Evolutionary conservation across 2,329 filamentous ascomycete genomes (phyloP).

Genomic region (Monilinia fructigena): DNA sequence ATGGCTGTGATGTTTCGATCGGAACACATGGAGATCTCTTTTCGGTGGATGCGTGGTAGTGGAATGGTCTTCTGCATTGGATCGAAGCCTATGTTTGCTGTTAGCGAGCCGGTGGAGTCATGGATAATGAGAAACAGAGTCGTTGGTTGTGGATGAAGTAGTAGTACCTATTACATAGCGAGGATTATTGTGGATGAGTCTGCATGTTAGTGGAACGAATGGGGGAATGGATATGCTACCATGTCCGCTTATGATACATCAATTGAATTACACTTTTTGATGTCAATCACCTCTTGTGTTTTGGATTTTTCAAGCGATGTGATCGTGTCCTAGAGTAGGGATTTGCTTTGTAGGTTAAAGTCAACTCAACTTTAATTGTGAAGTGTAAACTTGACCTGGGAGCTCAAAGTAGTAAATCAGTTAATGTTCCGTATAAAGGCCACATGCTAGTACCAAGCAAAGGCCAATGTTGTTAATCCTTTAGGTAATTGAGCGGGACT

Average conservation of each 20-base stretch:
- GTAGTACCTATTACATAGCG: slow-evolving; percentile 11
- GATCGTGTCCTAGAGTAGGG: background rate
- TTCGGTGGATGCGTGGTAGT: slow-evolving; percentile 3
- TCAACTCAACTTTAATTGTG: too few species aligned
- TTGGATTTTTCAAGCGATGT: background rate
- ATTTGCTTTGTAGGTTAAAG: too few species aligned
- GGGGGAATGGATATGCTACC: background rate
- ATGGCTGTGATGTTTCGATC: slow-evolving; percentile 14
- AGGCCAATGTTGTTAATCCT: background rate
- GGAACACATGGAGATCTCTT: slow-evolving; percentile 17
- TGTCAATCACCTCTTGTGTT: background rate
- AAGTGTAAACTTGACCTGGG: too few species aligned
- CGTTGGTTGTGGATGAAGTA: background rate
- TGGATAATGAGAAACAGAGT: background rate
- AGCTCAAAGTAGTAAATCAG: too few species aligned
- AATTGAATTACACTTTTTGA: slow-evolving; percentile 14
- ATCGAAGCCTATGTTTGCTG: slow-evolving; percentile 18
- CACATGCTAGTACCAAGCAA: background rate
- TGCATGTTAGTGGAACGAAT: slow-evolving; percentile 6
- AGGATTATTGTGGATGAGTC: background rate
- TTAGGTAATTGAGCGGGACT: background rate
- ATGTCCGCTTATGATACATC: slow-evolving; percentile 12
- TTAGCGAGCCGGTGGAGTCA: slow-evolving; percentile 13
- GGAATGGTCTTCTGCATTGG: slow-evolving; percentile 16
- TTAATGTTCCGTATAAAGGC: background rate